These are phyloP conservation scores for Syzygium grande DNA, from an alignment of 345 rosid genomes.

Conservation along the genomic window DNA sequence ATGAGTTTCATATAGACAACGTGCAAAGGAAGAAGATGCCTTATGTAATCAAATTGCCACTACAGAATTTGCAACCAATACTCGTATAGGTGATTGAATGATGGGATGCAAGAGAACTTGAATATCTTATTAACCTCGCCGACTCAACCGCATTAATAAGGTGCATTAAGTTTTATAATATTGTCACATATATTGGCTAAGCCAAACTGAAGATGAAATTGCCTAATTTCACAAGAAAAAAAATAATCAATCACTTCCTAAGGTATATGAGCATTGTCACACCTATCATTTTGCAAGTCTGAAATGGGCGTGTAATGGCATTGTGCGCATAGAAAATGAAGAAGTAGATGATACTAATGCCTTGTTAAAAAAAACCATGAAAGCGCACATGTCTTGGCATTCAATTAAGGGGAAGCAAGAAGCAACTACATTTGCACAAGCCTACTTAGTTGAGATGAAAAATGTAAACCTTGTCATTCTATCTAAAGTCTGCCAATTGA, in stretches of 20 bases:
- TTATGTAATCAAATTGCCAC: not conserved
- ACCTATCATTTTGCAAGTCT: not conserved
- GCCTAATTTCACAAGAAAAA: not conserved
- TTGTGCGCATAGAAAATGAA: not conserved
- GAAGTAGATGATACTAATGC: not conserved
- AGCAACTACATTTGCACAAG: not conserved
- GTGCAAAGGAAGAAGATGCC: not conserved
- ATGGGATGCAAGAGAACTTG: not conserved
- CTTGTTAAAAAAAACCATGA: not conserved
- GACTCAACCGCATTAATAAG: not conserved
- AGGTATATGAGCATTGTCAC: not conserved
- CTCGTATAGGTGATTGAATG: not conserved
- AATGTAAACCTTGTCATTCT: not conserved
- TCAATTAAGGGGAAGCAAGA: not conserved
- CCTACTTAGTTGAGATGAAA: not conserved
- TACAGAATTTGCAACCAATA: not conserved
- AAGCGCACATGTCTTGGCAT: not conserved
- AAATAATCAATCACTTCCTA: not conserved
- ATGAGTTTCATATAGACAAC: not conserved
- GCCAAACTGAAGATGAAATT: not conserved
- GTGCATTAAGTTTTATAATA: not conserved
- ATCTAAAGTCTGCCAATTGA: not conserved
- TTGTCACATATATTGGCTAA: not conserved
- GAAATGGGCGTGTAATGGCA: not conserved
- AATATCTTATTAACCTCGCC: not conserved